phyloP scores from a whole-genome alignment of 306 rosid species.

The Begonia loranthoides region DNA sequence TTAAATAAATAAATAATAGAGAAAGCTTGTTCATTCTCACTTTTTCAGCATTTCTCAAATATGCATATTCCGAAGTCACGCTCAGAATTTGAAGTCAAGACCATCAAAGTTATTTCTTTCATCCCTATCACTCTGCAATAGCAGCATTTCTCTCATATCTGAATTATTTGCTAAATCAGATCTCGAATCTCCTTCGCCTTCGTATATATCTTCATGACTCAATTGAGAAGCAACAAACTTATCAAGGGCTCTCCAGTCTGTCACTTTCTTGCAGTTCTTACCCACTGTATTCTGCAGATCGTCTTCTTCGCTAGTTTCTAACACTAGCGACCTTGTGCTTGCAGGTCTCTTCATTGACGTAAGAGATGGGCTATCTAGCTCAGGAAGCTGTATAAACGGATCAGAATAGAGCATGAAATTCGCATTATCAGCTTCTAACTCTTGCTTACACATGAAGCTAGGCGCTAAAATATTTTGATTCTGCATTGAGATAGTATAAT shows the following conservation, averaged over 20 bases:
- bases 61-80: constrained; percentile 88
- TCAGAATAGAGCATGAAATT: constrained; percentile 35
- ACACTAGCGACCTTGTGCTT: constrained; percentile 23
- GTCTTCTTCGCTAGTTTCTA: constrained; percentile 35
- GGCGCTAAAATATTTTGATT: constrained; percentile 21
- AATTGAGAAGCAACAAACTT: constrained; percentile 91
- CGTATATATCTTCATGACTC: constrained; percentile 15
- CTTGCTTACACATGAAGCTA: constrained; percentile 66
- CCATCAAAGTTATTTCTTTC: constrained; percentile 40
- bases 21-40: not conserved
- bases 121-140: constrained; percentile 35
- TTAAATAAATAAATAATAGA: not conserved
- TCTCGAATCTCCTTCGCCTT: constrained; percentile 28
- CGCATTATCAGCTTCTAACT: constrained; percentile 42
- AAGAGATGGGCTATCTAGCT: constrained; percentile 61
- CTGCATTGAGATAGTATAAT: constrained; percentile 36
- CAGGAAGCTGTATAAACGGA: constrained; percentile 59
- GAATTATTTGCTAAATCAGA: constrained; percentile 27
- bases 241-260: constrained; percentile 92
- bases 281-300: constrained; percentile 12
- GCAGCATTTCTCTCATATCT: constrained; percentile 29
- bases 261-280: constrained; percentile 30
- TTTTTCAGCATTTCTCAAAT: constrained; percentile 58
- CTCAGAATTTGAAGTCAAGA: constrained; percentile 44
- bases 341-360: constrained; percentile 43